These are phyloP conservation scores for Aspergillus hancockii DNA, from an alignment of 495 filamentous ascomycete genomes.

Conservation along the genomic window DNA sequence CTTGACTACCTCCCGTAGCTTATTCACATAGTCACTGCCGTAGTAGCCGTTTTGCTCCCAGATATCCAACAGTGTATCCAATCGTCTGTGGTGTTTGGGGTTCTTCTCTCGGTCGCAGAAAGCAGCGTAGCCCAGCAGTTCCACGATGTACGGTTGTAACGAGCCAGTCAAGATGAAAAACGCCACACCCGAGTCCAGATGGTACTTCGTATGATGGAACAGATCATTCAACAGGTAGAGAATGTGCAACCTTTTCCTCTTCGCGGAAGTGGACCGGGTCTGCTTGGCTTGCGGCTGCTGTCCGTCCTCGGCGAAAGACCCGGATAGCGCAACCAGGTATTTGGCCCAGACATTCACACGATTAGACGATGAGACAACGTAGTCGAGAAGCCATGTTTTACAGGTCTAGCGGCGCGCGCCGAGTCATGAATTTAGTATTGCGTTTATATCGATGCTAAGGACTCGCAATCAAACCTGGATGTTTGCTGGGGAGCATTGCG, in stretches of 20 bases:
- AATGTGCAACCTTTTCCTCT: slow-evolving; percentile 72
- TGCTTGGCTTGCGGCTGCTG: slow-evolving; percentile 18
- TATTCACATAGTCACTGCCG: slow-evolving; percentile 53
- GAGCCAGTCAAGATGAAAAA: slow-evolving; percentile 58
- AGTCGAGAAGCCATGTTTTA: slow-evolving; percentile 79
- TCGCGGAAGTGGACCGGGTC: slow-evolving; percentile 51
- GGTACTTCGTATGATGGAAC: slow-evolving; percentile 74
- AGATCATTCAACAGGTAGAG: slow-evolving; percentile 84
- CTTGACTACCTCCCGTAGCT: slow-evolving; percentile 59
- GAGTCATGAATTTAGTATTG: slow-evolving; percentile 52
- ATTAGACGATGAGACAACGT: slow-evolving; percentile 67
- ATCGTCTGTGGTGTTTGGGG: slow-evolving; percentile 65
- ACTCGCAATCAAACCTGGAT: slow-evolving; percentile 85
- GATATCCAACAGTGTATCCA: slow-evolving; percentile 66
- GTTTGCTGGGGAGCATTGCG: slow-evolving; percentile 77
- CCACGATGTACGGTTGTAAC: slow-evolving; percentile 60
- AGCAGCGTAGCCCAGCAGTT: slow-evolving; percentile 62
- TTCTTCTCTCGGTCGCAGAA: slow-evolving; percentile 57
- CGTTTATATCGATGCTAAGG: slow-evolving; percentile 35
- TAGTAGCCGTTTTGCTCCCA: slow-evolving; percentile 77
- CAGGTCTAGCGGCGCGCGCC: slow-evolving; percentile 69
- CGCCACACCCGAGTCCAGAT: slow-evolving; percentile 40
- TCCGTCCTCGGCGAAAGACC: slow-evolving; percentile 48
- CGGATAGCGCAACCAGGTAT: slow-evolving; percentile 70
- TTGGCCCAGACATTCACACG: slow-evolving; percentile 70